Conservation (phyloP, 352 stramenopile species). For the Labyrinthula sp. region DNA sequence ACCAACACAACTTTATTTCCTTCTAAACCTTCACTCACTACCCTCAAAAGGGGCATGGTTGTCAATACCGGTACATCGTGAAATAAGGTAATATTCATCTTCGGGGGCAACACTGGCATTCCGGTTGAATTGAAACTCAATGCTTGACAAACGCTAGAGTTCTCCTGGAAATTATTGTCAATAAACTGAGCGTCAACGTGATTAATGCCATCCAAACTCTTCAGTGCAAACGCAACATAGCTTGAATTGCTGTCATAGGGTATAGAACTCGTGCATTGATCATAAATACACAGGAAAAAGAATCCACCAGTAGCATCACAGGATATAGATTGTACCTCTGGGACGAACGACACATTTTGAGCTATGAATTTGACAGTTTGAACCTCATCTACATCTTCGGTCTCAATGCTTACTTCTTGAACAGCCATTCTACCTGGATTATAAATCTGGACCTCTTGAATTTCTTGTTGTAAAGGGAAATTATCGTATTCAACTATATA, state of each 20-base stretch:
- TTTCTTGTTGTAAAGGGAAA: slow-evolving; percentile 47
- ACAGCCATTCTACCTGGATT: slow-evolving; percentile 39
- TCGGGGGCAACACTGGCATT: too few species aligned
- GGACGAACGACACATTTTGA: slow-evolving; percentile 40
- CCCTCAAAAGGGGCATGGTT: slow-evolving; percentile 58
- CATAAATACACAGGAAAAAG: slow-evolving; percentile 59
- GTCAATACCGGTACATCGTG: slow-evolving; percentile 44
- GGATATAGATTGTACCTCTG: slow-evolving; percentile 61
- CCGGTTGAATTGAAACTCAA: slow-evolving; percentile 61
- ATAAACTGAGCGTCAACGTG: slow-evolving; percentile 42
- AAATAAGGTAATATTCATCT: too few species aligned
- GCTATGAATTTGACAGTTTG: slow-evolving; percentile 57
- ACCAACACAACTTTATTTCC: slow-evolving; percentile 63
- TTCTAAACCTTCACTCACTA: slow-evolving; percentile 57
- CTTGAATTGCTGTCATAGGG: slow-evolving; percentile 45
- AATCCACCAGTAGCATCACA: slow-evolving; percentile 66
- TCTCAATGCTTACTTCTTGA: slow-evolving; percentile 45
- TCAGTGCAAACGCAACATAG: slow-evolving; percentile 55
- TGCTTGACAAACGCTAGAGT: slow-evolving; percentile 35
- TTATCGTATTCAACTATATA: slow-evolving; percentile 69
- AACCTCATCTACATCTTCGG: slow-evolving; percentile 47
- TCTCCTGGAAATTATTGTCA: slow-evolving; percentile 43
- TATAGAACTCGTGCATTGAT: slow-evolving; percentile 63
- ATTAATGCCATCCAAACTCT: slow-evolving; percentile 63
- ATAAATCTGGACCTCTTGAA: slow-evolving; percentile 38